Evolutionary conservation across 257 asterid species (phyloP), one percentile per base, ranked within the genome.

Genomic region (Ajuga chamaepitys): DNA sequence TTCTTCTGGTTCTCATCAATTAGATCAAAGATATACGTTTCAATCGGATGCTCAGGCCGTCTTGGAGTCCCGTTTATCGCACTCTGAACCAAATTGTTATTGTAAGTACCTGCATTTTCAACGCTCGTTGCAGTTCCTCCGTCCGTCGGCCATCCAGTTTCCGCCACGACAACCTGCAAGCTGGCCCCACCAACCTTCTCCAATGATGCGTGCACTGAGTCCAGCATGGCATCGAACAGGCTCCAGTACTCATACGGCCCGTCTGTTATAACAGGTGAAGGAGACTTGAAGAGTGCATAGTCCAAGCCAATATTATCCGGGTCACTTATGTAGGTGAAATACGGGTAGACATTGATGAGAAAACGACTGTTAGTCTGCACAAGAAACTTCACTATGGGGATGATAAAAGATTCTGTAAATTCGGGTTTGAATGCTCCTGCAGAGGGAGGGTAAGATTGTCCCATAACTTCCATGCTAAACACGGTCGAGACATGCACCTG

Each of bases 71-170:
- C 66, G 1, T 26, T 67, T 3, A 6, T 40, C 5, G 71, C 85
- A 45, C 58, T 63, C 22, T n/a, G 12, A 20, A 80, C 50, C 57
- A 84, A 28, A 22, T 82, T 80, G 0, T 38, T 14, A 28, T 74
- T 67, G 12, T 74, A 86, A 3, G 55, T 71, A 38, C 37, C 20
- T 0, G 86, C 89, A 64, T 77, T 83, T 0, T 48, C 71, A 0
- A 58, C 1, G 9, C 65, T 72, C 1, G 86, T 41, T 0, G 62
- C 83, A 0, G 28, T 25, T 5, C 78, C 94, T 1, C 87, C 89
- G 0, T 55, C 83, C 13, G 83, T 61, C 1, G 94, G 88, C 85
- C 85, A 81, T 0, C 88, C 85, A 0, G 73, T 81, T 54, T 83
- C 85, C 0, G 86, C 21, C 16, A 79, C 89, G 0, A 79, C 75